Conservation (phyloP, 305 asterid genomes). For the Striga hermonthica region DNA sequence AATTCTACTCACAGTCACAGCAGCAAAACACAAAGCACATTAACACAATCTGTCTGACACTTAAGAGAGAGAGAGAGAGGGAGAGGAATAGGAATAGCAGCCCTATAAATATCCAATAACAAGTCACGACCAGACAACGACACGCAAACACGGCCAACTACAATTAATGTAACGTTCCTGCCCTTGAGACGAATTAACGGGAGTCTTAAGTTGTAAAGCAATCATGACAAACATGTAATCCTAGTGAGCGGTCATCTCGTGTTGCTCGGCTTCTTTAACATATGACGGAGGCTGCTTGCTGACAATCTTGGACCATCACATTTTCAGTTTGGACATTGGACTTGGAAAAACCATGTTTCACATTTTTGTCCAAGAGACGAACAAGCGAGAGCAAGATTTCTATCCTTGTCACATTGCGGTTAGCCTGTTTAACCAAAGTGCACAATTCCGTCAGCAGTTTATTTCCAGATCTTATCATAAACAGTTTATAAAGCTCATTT, state of each 20-base stretch:
- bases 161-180: no score
- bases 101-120: not conserved
- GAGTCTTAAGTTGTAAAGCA: conserved; percentile 33
- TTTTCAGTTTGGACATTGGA: conserved; percentile 35
- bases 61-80: conserved; percentile 1
- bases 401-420: conserved; percentile 73
- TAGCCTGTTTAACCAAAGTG: conserved; percentile 52
- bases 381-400: conserved; percentile 74
- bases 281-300: conserved; percentile 36
- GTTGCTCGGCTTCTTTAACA: conserved; percentile 40
- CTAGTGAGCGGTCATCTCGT: not conserved
- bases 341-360: conserved; percentile 36
- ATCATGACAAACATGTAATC: conserved; percentile 53
- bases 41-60: conserved; percentile 16
- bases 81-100: not conserved
- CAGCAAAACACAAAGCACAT: not conserved
- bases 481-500: not conserved
- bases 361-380: conserved; percentile 64
- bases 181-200: no score
- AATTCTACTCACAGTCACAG: conserved; percentile 17
- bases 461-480: not conserved
- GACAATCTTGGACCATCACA: conserved; percentile 37
- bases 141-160: no score
- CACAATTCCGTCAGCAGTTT: conserved; percentile 4
- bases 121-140: conserved; percentile 21